Evolutionary conservation across 2,329 filamentous ascomycete species (phyloP), one percentile per base, ranked within the genome.

Genomic region (Penicillium occitanis): DNA sequence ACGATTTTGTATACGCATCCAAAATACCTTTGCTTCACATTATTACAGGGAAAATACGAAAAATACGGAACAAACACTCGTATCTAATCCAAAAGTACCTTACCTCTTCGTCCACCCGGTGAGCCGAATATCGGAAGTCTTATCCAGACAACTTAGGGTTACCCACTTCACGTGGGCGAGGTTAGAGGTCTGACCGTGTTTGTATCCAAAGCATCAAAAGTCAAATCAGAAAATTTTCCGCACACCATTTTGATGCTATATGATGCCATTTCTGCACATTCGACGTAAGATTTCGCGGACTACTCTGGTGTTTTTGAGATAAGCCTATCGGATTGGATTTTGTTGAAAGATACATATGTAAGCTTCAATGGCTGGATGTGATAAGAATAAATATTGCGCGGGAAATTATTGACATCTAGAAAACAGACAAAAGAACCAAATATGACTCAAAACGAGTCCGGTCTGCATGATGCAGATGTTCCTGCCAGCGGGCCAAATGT

Each of bases 111-210:
- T 53, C 13, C 17, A 33, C 25, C 50, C 50, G 50, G 50, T 53
- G 50, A 53, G 50, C 50, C 50, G 50, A 53, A 30, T 33, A 53
- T n/a, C 50, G 50, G 50, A 33, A 33, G 50, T 53, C 28, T 53
- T 51, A 51, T 55, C 51, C 30, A 53, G 25, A 33, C 14, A 22
- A 40, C 53, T 57, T 37, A 57, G 53, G 53, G 53, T 57, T 57
- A 57, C 53, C 53, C 53, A 57, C 53, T 57, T 57, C 53, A 37
- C 53, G 53, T 57, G 33, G 3, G 51, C 8, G 25, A 37, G 8
- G 35, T 37, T 37, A 6, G 51, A 33, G 51, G 30, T 55, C 51
- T 55, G 51, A 53, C 50, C 50, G 50, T 55, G 48, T 55, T n/a
- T 30, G 51, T 10, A 55, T 55, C 51, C 8, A 30, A 22, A 19